A percentile compares a stretch with the other conserved stretches of the same genome.
Conservation (phyloP, 2,329 filamentous ascomycete genomes). For the Aspergillaceae sp. region DNA sequence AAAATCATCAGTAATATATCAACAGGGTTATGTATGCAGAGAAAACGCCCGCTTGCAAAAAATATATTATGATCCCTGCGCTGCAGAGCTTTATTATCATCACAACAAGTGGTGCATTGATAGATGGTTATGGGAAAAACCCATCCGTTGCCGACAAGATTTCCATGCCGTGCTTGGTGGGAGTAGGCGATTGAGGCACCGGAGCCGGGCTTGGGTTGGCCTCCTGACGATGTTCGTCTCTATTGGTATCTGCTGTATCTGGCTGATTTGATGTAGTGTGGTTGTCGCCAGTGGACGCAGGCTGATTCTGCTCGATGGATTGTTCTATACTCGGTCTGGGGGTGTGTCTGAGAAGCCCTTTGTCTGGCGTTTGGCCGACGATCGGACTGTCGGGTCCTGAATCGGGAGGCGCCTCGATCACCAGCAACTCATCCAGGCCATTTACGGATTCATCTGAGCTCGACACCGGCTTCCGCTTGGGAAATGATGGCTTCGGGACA, state of each 20-base stretch:
- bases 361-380: slow-evolving; percentile 10
- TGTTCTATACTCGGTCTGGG: neutral
- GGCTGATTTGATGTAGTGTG: neutral
- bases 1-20: neutral
- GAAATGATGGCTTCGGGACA: slow-evolving; percentile 42
- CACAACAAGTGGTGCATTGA: neutral
- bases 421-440: slow-evolving; percentile 47
- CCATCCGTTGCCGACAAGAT: slow-evolving; percentile 13
- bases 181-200: neutral
- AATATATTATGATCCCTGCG: neutral
- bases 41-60: neutral
- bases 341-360: neutral
- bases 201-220: neutral
- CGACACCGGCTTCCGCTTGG: slow-evolving; percentile 36
- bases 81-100: neutral
- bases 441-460: slow-evolving; percentile 24
- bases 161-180: slow-evolving; percentile 10
- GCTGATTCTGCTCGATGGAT: neutral
- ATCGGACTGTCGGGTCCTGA: slow-evolving; percentile 42
- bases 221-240: neutral
- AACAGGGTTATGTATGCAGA: neutral
- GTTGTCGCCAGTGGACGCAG: neutral
- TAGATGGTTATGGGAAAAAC: slow-evolving; percentile 3
- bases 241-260: neutral
- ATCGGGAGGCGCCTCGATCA: slow-evolving; percentile 57